Evolutionary conservation across 2,329 filamentous ascomycete species (phyloP).

Genomic region (Periconia sp.): DNA sequence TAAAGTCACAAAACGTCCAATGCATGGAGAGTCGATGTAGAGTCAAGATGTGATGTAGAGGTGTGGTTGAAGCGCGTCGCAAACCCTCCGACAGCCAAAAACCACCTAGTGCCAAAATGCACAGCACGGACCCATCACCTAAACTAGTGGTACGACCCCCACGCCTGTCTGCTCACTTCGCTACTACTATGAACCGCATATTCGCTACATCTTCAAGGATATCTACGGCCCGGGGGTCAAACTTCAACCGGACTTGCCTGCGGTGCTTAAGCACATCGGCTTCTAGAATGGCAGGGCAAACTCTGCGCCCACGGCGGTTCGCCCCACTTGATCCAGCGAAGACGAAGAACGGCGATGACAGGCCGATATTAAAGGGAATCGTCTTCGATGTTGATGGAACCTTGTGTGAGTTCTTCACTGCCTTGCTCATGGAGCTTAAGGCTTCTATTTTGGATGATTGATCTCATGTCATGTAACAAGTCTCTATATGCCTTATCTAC

Average conservation of each 20-base stretch:
- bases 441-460: neutral
- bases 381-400: conserved; percentile 97
- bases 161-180: too few relatives aligned
- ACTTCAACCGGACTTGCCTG: neutral
- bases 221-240: too few relatives aligned
- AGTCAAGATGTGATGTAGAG: too few relatives aligned
- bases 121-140: too few relatives aligned
- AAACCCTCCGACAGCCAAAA: too few relatives aligned
- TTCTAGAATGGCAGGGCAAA: neutral
- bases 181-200: too few relatives aligned
- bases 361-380: conserved; percentile 61
- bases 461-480: neutral
- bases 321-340: conserved; percentile 54
- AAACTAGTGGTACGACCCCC: too few relatives aligned
- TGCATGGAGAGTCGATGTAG: too few relatives aligned
- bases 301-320: conserved; percentile 53
- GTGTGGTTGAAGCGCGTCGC: too few relatives aligned
- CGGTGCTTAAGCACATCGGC: neutral
- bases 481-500: neutral
- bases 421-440: neutral
- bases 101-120: too few relatives aligned
- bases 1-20: too few relatives aligned
- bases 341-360: conserved; percentile 34
- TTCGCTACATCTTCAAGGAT: too few relatives aligned
- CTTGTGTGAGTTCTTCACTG: conserved; percentile 68